phyloP scores from a whole-genome alignment of 768 basidiomycete genomes.

The Gloeostereum incarnatum region DNA sequence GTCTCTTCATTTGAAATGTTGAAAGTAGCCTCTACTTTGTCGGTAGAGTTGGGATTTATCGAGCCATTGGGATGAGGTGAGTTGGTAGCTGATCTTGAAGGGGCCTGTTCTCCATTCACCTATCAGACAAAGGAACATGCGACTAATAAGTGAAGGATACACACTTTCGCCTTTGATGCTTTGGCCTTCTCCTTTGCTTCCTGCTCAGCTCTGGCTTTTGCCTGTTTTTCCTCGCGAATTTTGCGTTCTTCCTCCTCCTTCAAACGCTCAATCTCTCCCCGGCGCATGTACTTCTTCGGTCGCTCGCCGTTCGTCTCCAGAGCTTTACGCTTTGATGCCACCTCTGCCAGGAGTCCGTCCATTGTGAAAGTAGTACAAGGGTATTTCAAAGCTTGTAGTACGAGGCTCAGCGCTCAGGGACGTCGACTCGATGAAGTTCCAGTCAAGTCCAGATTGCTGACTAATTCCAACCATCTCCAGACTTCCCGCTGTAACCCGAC shows the following conservation, averaged over 20 bases:
- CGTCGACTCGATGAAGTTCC: constrained; percentile 3
- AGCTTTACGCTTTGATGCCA: constrained; percentile 80
- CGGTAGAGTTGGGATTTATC: constrained; percentile 23
- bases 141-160: constrained; percentile 11
- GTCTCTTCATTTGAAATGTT: constrained; percentile 94
- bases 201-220: constrained; percentile 23
- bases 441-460: constrained; percentile 18
- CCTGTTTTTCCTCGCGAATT: constrained; percentile 23
- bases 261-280: constrained; percentile 80
- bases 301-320: constrained; percentile 43
- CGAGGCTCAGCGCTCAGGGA: no score
- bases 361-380: constrained; percentile 33
- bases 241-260: constrained; percentile 38
- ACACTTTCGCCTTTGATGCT: constrained; percentile 33
- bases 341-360: constrained; percentile 88
- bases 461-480: constrained; percentile 34
- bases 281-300: constrained; percentile 81
- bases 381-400: no score
- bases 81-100: constrained; percentile 29
- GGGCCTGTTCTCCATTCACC: constrained; percentile 37
- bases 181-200: constrained; percentile 11
- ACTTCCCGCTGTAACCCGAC: no score
- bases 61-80: constrained; percentile 21
- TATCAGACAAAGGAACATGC: constrained; percentile 20
- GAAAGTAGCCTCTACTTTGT: constrained; percentile 48